These are phyloP conservation scores for Abrus precatorius DNA, from an alignment of 306 rosid species.

Conservation along the genomic window DNA sequence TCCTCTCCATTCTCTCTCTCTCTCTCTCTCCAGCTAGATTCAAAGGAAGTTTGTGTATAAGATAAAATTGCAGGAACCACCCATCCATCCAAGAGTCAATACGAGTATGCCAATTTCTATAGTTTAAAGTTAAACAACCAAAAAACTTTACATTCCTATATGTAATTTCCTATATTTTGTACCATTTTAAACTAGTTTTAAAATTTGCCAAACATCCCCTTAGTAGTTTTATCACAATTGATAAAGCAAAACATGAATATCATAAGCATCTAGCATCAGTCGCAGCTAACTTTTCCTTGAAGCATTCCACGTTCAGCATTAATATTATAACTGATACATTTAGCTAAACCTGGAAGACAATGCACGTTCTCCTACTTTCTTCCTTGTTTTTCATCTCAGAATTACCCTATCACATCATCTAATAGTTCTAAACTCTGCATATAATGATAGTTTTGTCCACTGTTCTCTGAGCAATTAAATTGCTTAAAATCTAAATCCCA, in stretches of 20 bases:
- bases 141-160: neutral
- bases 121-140: neutral
- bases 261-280: neutral
- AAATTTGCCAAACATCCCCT: neutral
- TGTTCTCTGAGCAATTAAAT: neutral
- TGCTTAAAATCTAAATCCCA: neutral
- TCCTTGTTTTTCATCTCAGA: constrained; percentile 25
- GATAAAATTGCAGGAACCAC: neutral
- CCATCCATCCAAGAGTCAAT: neutral
- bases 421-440: neutral
- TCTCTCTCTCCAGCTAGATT: neutral
- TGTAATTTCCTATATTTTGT: neutral
- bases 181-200: neutral
- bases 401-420: neutral
- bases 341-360: constrained; percentile 5
- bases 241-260: neutral
- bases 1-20: neutral
- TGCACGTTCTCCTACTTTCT: constrained; percentile 7
- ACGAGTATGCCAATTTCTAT: neutral
- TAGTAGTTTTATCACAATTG: neutral
- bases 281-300: neutral
- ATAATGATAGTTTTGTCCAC: constrained; percentile 13
- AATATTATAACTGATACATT: neutral
- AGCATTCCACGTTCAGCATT: neutral
- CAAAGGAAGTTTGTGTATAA: constrained; percentile 1